Base-by-base conservation (phyloP, 1,284 basidiomycete genomes). In the Tetrapyrgos nigripes region DNA sequence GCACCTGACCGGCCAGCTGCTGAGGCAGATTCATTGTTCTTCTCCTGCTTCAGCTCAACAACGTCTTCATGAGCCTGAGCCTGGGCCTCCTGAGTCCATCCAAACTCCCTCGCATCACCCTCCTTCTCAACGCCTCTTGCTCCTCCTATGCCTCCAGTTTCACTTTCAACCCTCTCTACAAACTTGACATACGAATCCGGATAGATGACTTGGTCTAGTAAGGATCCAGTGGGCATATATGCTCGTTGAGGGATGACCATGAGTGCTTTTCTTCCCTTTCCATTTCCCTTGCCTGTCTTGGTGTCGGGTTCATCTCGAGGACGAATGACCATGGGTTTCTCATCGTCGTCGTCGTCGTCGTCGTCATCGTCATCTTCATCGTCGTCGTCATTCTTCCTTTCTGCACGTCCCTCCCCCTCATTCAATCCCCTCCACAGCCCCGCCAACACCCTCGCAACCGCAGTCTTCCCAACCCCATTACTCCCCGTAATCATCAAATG, bases 401-500 rank as follows among this genome's bases (percentile, higher is more conserved):
- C n/a, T n/a, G 24, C 4, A 3, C 4, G 11, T n/a, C 26, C 27
- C 37, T 19, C 17, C 24, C 23, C 29, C 23, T 47, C 49, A 23
- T 57, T 52, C 68, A 70, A 85, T 65, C 84, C 79, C 0, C 85
- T 83, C 96, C 96, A 99, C 3, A 98, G 78, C 6, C 94, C 92
- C 1, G 94, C 94, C 3, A 98, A 78, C 8, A 99, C 92, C 9
- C 96, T 84, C 1, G 96, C 95, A 29, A 98, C 87, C 4, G 94
- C 89, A 0, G 95, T 97, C 80, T 99, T 98, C 0, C 97, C 97
- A 1, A 97, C 93, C 0, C 94, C 93, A 64, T 94, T 95, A 63
- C 92, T 91, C 1, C 96, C 96, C 0, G 94, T 97, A 68, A 98
- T 94, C 84, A 98, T 91, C 4, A 97, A 79, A 71, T 98, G 96